A percentile compares a stretch with the other conserved stretches of the same genome.
These are phyloP conservation scores for Phytophthora litchii DNA, from an alignment of 352 stramenopile species.

Conservation along the genomic window DNA sequence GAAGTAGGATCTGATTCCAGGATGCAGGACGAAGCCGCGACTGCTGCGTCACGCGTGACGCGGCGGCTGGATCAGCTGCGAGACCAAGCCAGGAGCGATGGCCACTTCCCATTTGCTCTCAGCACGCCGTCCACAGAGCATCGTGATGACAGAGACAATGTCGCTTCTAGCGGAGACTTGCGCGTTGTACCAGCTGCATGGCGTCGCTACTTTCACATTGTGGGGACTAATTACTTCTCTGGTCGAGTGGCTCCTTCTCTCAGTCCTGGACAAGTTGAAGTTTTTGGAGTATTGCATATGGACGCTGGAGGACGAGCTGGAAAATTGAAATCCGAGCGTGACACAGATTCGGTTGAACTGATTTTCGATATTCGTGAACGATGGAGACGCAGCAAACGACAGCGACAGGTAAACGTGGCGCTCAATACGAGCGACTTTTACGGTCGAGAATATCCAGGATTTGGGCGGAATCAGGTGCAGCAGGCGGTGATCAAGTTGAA, in stretches of 20 bases:
- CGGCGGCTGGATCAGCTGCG: conserved; percentile 41
- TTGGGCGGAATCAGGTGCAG: conserved; percentile 36
- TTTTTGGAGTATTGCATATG: conserved; percentile 62
- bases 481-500: conserved; percentile 43
- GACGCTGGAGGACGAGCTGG: conserved; percentile 36
- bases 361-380: conserved; percentile 72
- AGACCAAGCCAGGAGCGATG: conserved; percentile 38
- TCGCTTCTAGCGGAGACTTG: conserved; percentile 49
- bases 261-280: conserved; percentile 56
- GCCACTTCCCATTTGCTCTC: conserved; percentile 61
- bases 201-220: conserved; percentile 58
- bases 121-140: conserved; percentile 10
- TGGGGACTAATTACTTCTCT: conserved; percentile 72
- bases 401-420: conserved; percentile 57
- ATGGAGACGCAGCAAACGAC: conserved; percentile 67
- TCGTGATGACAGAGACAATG: conserved; percentile 16
- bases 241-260: conserved; percentile 51
- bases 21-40: conserved; percentile 12
- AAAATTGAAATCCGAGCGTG: conserved; percentile 19
- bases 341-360: conserved; percentile 43
- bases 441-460: conserved; percentile 51
- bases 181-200: conserved; percentile 41
- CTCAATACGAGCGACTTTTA: conserved; percentile 79
- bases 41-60: conserved; percentile 15
- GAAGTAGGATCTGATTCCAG: conserved; percentile 11